These are phyloP conservation scores for Uromyces viciae-fabae DNA, from an alignment of 1,284 basidiomycete genomes.

Conservation along the genomic window DNA sequence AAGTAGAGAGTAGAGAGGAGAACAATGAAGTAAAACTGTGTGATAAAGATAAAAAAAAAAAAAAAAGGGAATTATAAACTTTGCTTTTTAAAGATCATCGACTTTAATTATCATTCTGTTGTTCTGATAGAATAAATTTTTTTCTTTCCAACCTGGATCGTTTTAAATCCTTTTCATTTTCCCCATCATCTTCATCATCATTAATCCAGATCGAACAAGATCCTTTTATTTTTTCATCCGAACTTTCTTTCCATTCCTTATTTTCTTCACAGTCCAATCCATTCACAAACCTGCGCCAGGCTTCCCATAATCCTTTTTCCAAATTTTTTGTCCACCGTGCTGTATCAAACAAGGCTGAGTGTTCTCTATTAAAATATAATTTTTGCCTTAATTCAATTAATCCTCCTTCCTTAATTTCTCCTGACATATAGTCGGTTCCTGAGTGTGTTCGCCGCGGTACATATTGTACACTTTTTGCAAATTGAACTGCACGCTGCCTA, in stretches of 20 bases:
- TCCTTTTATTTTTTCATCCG: background rate
- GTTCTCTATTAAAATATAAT: conserved; percentile 61
- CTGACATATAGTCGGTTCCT: conserved; percentile 48
- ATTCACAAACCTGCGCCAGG: conserved; percentile 63
- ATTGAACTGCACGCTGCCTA: conserved; percentile 61
- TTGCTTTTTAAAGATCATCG: no score
- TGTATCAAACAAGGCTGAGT: conserved; percentile 63
- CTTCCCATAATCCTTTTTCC: conserved; percentile 60
- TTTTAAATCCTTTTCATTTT: background rate
- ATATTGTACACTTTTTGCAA: conserved; percentile 58
- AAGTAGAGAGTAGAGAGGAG: background rate
- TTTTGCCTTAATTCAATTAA: conserved; percentile 58
- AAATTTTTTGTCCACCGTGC: conserved; percentile 61
- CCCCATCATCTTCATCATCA: conserved; percentile 4
- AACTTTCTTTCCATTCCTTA: conserved; percentile 54
- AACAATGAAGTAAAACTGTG: background rate
- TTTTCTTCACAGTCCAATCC: conserved; percentile 60
- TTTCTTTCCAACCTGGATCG: background rate
- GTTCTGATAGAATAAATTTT: background rate
- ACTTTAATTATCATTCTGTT: background rate
- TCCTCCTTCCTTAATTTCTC: conserved; percentile 52
- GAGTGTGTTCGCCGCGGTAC: conserved; percentile 48
- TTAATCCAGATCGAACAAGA: conserved; percentile 40
- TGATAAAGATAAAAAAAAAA: background rate
- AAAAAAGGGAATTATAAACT: no score